Evolutionary conservation across 2,329 filamentous ascomycete genomes (phyloP).

Genomic region (Ceratocystis cubensis): DNA sequence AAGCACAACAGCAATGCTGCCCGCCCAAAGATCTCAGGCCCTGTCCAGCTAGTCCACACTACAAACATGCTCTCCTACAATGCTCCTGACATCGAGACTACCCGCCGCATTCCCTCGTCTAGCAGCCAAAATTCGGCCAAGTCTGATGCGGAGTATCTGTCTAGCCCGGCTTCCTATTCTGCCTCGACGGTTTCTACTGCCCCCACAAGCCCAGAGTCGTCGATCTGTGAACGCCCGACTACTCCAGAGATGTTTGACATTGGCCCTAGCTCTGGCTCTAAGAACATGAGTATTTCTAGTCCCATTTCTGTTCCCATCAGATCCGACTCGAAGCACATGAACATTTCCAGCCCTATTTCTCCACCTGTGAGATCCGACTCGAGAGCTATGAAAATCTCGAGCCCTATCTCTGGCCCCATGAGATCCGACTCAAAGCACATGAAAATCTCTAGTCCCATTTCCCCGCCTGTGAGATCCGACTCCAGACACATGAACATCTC

Average conservation of each 20-base stretch:
- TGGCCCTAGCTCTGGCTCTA: slow-evolving; percentile 28
- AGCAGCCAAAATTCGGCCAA: slow-evolving; percentile 41
- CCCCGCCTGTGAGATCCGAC: too few species aligned
- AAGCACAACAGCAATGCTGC: slow-evolving; percentile 29
- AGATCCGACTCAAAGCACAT: not conserved
- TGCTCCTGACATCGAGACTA: slow-evolving; percentile 60
- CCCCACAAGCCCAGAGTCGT: slow-evolving; percentile 56
- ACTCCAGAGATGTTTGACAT: slow-evolving; percentile 50
- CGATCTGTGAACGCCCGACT: slow-evolving; percentile 41
- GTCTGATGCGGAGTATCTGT: slow-evolving; percentile 60
- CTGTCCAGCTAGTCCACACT: slow-evolving; percentile 77
- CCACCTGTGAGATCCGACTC: not conserved
- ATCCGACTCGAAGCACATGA: too few species aligned
- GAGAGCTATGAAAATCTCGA: too few species aligned
- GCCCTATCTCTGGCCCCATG: not conserved
- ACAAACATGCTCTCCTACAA: slow-evolving; percentile 96
- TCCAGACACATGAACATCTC: not conserved
- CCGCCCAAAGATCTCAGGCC: slow-evolving; percentile 70
- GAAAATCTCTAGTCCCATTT: too few species aligned
- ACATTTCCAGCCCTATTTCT: not conserved
- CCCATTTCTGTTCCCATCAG: not conserved
- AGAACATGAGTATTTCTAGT: not conserved
- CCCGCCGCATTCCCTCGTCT: slow-evolving; percentile 36
- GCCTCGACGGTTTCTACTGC: slow-evolving; percentile 33
- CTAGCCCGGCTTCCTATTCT: slow-evolving; percentile 34